Base-by-base conservation (phyloP, 495 filamentous ascomycete genomes). In the Aspergillus indologenus region DNA sequence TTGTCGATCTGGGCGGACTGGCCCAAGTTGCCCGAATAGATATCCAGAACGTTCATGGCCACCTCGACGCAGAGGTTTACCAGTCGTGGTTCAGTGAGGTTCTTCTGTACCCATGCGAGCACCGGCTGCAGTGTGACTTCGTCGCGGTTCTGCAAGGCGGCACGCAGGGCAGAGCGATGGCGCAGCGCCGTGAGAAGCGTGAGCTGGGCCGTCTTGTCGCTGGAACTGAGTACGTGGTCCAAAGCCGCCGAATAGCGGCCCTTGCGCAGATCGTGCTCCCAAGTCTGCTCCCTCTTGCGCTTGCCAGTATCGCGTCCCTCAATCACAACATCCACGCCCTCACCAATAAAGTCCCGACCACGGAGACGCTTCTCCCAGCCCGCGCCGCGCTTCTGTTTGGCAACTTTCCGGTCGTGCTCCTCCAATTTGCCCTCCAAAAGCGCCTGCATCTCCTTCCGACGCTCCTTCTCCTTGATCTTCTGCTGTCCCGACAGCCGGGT, bases 261-360 rank as follows among this genome's bases (percentile, higher is more conserved):
- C 67, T 88, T 86, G 47, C 91, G 85, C 44, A 97, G 83, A 57
- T 89, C 82, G 45, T 80, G 77, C 66, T 97, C 91, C 92, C 94
- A 99, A 6, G 69, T 64, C 57, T 85, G 83, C 60, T 90, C 80
- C 62, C 85, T 83, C 66, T 84, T 85, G 26, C 78, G 71, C 67
- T 70, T 71, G 58, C 78, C 77, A 24, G 75, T 71, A 18, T 86
- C 80, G 62, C 87, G 87, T n/a, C 83, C 87, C 56, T 90, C 84
- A 62, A 97, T 91, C 66, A 97, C 82, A 40, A 96, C 89, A 62
- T 96, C 92, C 11, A 86, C 88, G 31, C 85, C 87, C 67, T 97
- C 92, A 58, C 92, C 92, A 31, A 88, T 82, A 65, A 91, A 88
- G 59, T 96, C 90, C 54, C 89, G 84, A 17, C 90, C 87, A 64